These are phyloP conservation scores for Leucaena leucocephala DNA, from an alignment of 306 rosid genomes.

Conservation along the genomic window DNA sequence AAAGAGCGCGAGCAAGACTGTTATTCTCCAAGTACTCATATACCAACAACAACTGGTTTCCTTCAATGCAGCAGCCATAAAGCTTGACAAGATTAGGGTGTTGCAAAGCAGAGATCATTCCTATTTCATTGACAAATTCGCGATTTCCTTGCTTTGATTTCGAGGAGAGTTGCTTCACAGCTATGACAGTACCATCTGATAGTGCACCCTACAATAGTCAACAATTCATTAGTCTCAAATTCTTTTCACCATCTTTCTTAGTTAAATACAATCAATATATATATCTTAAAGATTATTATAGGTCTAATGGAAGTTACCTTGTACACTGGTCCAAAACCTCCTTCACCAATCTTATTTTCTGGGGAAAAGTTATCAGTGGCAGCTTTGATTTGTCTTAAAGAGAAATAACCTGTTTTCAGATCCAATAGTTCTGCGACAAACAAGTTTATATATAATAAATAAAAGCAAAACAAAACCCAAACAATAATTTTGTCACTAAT, in stretches of 20 bases:
- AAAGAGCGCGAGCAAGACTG: slow-evolving; percentile 81
- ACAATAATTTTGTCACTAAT: neutral
- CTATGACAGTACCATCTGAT: slow-evolving; percentile 65
- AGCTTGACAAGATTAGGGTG: slow-evolving; percentile 85
- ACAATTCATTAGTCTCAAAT: neutral
- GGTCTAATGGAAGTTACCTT: slow-evolving; percentile 46
- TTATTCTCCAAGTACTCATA: slow-evolving; percentile 90
- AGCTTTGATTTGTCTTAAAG: slow-evolving; percentile 67
- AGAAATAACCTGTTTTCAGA: slow-evolving; percentile 63
- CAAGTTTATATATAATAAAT: neutral
- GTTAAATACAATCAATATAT: neutral
- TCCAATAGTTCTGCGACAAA: slow-evolving; percentile 60
- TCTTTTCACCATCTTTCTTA: neutral
- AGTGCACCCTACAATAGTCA: slow-evolving; percentile 56
- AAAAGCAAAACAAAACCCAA: neutral
- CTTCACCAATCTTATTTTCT: slow-evolving; percentile 74
- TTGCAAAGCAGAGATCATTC: slow-evolving; percentile 85
- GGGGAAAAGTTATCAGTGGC: slow-evolving; percentile 66
- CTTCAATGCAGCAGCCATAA: slow-evolving; percentile 85
- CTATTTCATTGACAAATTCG: slow-evolving; percentile 79
- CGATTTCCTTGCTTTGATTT: slow-evolving; percentile 88
- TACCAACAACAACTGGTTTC: slow-evolving; percentile 67
- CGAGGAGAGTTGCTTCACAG: slow-evolving; percentile 80
- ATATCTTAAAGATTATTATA: neutral
- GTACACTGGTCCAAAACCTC: slow-evolving; percentile 87